Base-by-base conservation (phyloP, 768 basidiomycete species). In the Pisolithus tinctorius region DNA sequence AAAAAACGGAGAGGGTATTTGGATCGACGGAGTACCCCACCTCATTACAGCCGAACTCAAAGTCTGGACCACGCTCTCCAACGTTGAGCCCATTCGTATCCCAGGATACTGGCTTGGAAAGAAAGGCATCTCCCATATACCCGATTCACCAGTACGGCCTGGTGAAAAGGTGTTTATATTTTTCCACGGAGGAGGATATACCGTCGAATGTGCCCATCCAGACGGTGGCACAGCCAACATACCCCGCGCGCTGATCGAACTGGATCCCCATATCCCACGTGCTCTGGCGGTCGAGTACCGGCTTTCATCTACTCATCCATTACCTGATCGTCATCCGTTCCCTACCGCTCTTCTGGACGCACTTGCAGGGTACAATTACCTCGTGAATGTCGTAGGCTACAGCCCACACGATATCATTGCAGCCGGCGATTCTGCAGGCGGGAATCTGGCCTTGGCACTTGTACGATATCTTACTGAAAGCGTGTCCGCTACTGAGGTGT, bases 391-490 rank as follows among this genome's bases (percentile, higher is more conserved):
- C 8, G 68, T 84, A 25, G 78, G 80, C 0, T 82, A 87, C 61
- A 55, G 70, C 2, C 78, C 86, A 0, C 63, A 69, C 16, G 69
- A 86, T 58, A 83, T 92, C 59, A 73, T 87, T 48, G 47, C 89
- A 23, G 73, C 71, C n/a, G 89, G 88, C 3, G 88, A 92, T 62
- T 90, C 85, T 3, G 86, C 88, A 0, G 88, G 89, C 4, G 89
- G 75, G 4, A 86, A 90, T 64, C 77, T 90, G 25, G 79, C 81
- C 0, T 72, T 81, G 36, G 81, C 82, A 0, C 72, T 87, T 40
- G 75, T 71, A 10, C 80, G 82, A 5, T 83, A 84, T 55, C 75
- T 88, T 23, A 67, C 78, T 17, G 78, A 82, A 53, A 65, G 81
- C 63, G 65, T 67, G 27, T 60, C 59, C 26, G n/a, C 45, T 8